Conservation (phyloP, 2,329 filamentous ascomycete species). For the Fusarium guadeloupense region DNA sequence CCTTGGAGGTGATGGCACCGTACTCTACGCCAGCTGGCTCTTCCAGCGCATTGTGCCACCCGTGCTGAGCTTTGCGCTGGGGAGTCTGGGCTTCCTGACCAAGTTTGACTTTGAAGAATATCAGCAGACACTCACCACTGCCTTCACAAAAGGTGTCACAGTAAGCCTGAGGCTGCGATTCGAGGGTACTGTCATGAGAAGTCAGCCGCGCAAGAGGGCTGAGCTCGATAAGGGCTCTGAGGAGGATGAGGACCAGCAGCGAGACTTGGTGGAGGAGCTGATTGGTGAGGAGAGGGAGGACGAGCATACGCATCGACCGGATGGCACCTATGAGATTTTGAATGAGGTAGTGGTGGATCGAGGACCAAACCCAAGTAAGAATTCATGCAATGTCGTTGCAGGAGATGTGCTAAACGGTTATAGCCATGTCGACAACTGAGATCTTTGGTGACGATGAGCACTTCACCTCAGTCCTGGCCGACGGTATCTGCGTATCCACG, state of each 20-base stretch:
- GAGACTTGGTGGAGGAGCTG: conserved; percentile 88
- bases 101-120: conserved; percentile 92
- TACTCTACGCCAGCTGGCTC: conserved; percentile 94
- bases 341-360: conserved; percentile 98
- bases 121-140: conserved; percentile 71
- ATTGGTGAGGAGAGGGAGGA: conserved; percentile 87
- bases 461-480: conserved; percentile 91
- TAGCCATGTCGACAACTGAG: conserved; percentile 90
- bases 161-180: conserved; percentile 89
- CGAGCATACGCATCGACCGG: conserved; percentile 83
- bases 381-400: neutral
- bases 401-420: conserved; percentile 10
- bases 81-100: conserved; percentile 92
- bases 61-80: conserved; percentile 88
- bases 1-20: conserved; percentile 94
- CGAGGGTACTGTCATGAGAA: conserved; percentile 93
- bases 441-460: conserved; percentile 95
- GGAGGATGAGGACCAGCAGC: conserved; percentile 52
- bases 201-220: conserved; percentile 58
- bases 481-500: conserved; percentile 92
- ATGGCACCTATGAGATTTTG: conserved; percentile 86
- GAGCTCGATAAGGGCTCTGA: conserved; percentile 35
- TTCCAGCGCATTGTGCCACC: conserved; percentile 96
- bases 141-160: conserved; percentile 85
- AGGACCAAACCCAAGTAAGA: conserved; percentile 88